phyloP scores from a whole-genome alignment of 176 grass and related monocot genomes.

The Avena eriantha region DNA sequence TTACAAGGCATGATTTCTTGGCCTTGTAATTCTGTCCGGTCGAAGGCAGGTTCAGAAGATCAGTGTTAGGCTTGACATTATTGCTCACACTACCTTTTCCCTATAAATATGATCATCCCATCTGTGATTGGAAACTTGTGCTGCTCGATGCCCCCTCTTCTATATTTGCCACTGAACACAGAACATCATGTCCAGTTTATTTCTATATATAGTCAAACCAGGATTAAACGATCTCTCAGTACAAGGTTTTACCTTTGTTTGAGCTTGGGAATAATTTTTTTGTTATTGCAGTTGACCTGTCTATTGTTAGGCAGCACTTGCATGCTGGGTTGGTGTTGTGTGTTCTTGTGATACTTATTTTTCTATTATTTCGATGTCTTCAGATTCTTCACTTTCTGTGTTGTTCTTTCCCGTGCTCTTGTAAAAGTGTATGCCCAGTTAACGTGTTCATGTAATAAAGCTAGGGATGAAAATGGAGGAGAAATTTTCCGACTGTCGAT shows the following conservation, averaged over 20 bases:
- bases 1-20: slow-evolving; percentile 3
- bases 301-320: slow-evolving; percentile 23
- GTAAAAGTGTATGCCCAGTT: slow-evolving; percentile 13
- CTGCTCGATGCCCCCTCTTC: slow-evolving; percentile 22
- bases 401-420: slow-evolving; percentile 19
- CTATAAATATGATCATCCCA: slow-evolving; percentile 36
- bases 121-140: slow-evolving; percentile 22
- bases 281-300: neutral
- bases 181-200: neutral
- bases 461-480: too few relatives aligned
- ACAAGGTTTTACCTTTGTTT: slow-evolving; percentile 19
- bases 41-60: neutral
- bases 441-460: neutral
- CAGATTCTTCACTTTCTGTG: neutral
- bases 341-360: neutral
- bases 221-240: neutral
- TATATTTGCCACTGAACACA: slow-evolving; percentile 21
- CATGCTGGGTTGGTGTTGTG: neutral
- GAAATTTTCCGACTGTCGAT: too few relatives aligned
- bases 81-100: slow-evolving; percentile 13
- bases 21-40: slow-evolving; percentile 20
- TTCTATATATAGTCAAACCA: slow-evolving; percentile 18
- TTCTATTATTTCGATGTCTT: neutral
- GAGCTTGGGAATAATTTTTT: slow-evolving; percentile 13
- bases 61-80: slow-evolving; percentile 20